Conservation (phyloP, 805 yeast species). For the Saccharomyces paradoxus region DNA sequence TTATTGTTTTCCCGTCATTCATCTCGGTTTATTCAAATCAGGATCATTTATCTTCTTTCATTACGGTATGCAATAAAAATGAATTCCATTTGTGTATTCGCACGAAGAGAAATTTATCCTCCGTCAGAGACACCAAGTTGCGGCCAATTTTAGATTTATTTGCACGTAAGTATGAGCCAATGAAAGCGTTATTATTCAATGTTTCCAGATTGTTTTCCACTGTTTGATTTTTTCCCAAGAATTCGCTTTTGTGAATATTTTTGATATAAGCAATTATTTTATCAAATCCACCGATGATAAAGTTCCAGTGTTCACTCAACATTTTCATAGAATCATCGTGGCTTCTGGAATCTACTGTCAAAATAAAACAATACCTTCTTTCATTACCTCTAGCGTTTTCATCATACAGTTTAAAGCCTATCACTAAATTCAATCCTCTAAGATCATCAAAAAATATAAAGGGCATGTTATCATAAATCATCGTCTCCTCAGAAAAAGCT, state of each 20-base stretch:
- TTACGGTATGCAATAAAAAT: slow-evolving; percentile 34
- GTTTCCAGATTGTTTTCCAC: slow-evolving; percentile 24
- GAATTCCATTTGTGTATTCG: slow-evolving; percentile 56
- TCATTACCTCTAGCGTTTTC: slow-evolving; percentile 67
- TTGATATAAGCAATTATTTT: slow-evolving; percentile 37
- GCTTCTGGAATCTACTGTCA: slow-evolving; percentile 48
- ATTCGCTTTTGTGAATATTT: slow-evolving; percentile 22
- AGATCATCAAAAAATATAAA: slow-evolving; percentile 54
- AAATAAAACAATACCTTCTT: slow-evolving; percentile 54
- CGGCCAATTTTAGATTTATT: slow-evolving; percentile 46
- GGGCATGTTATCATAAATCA: slow-evolving; percentile 50
- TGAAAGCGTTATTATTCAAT: slow-evolving; percentile 9
- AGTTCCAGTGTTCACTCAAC: slow-evolving; percentile 47
- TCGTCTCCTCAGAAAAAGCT: slow-evolving; percentile 59
- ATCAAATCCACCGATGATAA: slow-evolving; percentile 36
- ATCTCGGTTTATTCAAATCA: too few species aligned
- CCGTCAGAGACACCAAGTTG: slow-evolving; percentile 47
- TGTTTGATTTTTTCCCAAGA: slow-evolving; percentile 21
- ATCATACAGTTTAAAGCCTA: slow-evolving; percentile 56
- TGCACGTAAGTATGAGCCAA: slow-evolving; percentile 44
- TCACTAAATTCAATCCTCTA: slow-evolving; percentile 52
- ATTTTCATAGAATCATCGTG: slow-evolving; percentile 22
- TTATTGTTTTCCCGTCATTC: too few species aligned
- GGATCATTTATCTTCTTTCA: slow-evolving; percentile 1
- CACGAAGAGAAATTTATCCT: slow-evolving; percentile 45